Evolutionary conservation across 2,329 filamentous ascomycete genomes (phyloP).

Genomic region (Fusarium poae): DNA sequence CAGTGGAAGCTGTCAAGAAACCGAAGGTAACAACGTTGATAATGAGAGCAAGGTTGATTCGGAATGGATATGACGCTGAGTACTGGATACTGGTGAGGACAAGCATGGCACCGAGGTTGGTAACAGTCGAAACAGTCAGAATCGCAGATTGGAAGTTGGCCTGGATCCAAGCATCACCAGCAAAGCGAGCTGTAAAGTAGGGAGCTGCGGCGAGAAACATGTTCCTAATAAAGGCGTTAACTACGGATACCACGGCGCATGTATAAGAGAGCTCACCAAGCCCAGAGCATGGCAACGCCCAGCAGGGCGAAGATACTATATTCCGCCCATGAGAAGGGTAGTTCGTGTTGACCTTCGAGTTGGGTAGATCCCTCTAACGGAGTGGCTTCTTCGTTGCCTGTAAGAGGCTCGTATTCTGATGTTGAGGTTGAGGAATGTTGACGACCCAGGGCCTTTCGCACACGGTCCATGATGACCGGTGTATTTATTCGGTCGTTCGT

Average conservation of each 20-base stretch:
- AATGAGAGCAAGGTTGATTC: slow-evolving; percentile 81
- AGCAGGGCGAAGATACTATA: slow-evolving; percentile 88
- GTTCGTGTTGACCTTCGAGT: slow-evolving; percentile 54
- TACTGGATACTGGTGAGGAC: slow-evolving; percentile 84
- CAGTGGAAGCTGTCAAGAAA: slow-evolving; percentile 84
- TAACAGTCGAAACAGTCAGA: slow-evolving; percentile 85
- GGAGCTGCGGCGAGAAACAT: slow-evolving; percentile 97
- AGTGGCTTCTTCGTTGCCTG: slow-evolving; percentile 47
- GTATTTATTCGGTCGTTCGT: slow-evolving; percentile 7
- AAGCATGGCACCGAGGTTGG: slow-evolving; percentile 82
- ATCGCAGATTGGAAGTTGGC: slow-evolving; percentile 92
- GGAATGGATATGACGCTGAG: slow-evolving; percentile 86
- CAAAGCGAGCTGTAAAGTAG: slow-evolving; percentile 90
- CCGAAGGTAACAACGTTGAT: slow-evolving; percentile 84
- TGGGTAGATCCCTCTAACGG: slow-evolving; percentile 47
- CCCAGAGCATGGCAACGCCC: slow-evolving; percentile 96
- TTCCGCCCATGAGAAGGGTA: slow-evolving; percentile 84
- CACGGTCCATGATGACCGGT: slow-evolving; percentile 46
- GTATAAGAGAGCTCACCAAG: slow-evolving; percentile 73
- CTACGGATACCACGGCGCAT: background rate
- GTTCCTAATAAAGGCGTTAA: slow-evolving; percentile 72
- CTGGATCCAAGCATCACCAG: slow-evolving; percentile 75
- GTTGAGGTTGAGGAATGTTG: slow-evolving; percentile 40
- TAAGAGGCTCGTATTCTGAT: slow-evolving; percentile 54
- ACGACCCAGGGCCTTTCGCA: slow-evolving; percentile 45